These are phyloP conservation scores for Geotrichum carabidarum DNA, from an alignment of 1,139 yeast genomes.

Conservation along the genomic window DNA sequence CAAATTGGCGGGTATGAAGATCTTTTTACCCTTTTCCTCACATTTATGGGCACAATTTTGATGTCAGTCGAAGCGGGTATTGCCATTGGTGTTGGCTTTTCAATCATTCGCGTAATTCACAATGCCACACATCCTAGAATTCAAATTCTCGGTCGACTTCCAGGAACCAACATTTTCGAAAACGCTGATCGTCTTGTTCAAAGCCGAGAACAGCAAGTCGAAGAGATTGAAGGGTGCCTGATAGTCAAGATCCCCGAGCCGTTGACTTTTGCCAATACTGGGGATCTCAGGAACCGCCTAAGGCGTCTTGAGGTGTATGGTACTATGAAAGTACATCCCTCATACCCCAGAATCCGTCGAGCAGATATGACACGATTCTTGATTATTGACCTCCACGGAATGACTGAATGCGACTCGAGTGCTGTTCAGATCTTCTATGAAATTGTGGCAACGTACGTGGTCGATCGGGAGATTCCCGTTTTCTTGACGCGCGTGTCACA, in stretches of 20 bases:
- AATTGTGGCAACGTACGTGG: conserved; percentile 49
- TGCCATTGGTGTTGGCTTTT: conserved; percentile 74
- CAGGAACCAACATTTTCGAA: conserved; percentile 68
- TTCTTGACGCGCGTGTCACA: conserved; percentile 61
- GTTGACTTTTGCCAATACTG: conserved; percentile 82
- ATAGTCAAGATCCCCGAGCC: conserved; percentile 91
- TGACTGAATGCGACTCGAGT: conserved; percentile 81
- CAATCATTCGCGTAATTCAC: conserved; percentile 71
- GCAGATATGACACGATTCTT: conserved; percentile 57
- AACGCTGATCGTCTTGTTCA: conserved; percentile 55
- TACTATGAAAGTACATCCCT: conserved; percentile 79
- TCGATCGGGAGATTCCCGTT: conserved; percentile 52
- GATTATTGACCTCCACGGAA: conserved; percentile 79
- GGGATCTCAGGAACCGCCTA: conserved; percentile 70
- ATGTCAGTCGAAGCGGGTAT: conserved; percentile 92
- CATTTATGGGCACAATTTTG: conserved; percentile 66
- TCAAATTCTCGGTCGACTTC: conserved; percentile 78
- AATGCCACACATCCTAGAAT: conserved; percentile 85
- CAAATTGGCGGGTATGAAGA: conserved; percentile 73
- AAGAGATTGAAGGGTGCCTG: conserved; percentile 79
- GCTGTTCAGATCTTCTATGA: conserved; percentile 73
- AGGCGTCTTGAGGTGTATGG: conserved; percentile 80
- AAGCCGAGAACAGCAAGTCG: conserved; percentile 36
- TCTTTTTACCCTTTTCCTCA: conserved; percentile 63
- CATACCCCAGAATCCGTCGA: conserved; percentile 54